Percentiles rank a stretch among this genome's conserved stretches.
phyloP scores from a whole-genome alignment of 176 grass and related monocot genomes.

The Eleusine indica region DNA sequence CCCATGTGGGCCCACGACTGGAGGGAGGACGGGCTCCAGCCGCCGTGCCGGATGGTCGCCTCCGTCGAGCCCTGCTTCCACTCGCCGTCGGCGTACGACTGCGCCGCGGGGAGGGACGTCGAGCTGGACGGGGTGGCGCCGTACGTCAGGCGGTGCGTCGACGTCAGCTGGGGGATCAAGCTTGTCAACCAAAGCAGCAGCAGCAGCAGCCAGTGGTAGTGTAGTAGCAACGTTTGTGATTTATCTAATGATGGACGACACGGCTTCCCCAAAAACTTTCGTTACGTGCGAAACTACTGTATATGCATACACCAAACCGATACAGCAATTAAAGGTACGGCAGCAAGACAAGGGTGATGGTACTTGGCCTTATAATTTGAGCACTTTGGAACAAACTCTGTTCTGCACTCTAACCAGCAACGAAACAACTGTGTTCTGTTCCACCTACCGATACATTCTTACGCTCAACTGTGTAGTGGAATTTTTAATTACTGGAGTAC shows the following conservation, averaged over 20 bases:
- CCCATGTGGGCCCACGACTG: constrained; percentile 34
- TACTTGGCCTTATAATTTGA: no score
- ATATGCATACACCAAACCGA: neutral
- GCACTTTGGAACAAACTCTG: no score
- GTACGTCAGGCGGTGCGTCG: constrained; percentile 57
- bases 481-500: no score
- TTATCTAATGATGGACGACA: no score
- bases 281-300: neutral
- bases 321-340: no score
- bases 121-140: constrained; percentile 42
- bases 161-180: constrained; percentile 46
- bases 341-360: no score
- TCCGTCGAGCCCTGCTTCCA: constrained; percentile 72
- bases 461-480: no score
- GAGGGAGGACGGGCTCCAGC: neutral
- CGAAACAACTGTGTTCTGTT: no score
- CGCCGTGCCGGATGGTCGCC: constrained; percentile 31
- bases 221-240: neutral
- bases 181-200: constrained; percentile 44
- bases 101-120: constrained; percentile 29
- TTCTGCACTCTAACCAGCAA: no score
- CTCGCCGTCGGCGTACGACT: constrained; percentile 51
- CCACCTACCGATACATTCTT: no score
- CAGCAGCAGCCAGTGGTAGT: neutral
- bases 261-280: neutral